phyloP scores from a whole-genome alignment of 192 early-diverging fungal species.

The Powellomyces hirtus region DNA sequence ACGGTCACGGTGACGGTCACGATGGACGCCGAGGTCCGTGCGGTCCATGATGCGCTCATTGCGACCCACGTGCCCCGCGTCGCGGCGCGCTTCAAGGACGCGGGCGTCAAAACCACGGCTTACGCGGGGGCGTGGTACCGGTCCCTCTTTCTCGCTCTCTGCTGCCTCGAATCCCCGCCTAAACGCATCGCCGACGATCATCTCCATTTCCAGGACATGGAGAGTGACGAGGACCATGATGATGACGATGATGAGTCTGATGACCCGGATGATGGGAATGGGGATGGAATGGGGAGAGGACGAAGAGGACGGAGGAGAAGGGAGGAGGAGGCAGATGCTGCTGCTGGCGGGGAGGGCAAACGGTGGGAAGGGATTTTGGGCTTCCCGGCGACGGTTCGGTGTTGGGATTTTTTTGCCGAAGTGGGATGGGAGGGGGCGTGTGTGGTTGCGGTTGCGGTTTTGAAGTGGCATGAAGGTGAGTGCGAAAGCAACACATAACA shows the following conservation, averaged over 20 bases:
- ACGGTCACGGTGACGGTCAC: not conserved
- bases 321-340: not conserved
- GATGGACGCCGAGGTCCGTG: not conserved
- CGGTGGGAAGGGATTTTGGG: slow-evolving; percentile 21
- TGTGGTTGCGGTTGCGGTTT: not conserved
- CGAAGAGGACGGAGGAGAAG: not conserved
- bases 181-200: not conserved
- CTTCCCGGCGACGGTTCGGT: slow-evolving; percentile 1
- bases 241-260: not conserved
- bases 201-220: too few species aligned
- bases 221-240: not conserved
- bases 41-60: not conserved
- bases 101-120: not conserved
- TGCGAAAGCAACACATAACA: too few species aligned
- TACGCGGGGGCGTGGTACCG: slow-evolving; percentile 8
- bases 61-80: not conserved
- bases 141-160: slow-evolving; percentile 2
- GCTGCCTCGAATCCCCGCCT: not conserved
- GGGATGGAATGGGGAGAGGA: not conserved
- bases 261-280: not conserved
- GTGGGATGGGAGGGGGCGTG: not conserved
- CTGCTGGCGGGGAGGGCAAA: not conserved
- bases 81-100: not conserved
- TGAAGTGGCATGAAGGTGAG: slow-evolving; percentile 20
- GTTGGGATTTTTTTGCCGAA: slow-evolving; percentile 12